phyloP scores from a whole-genome alignment of 805 yeast species.

The Kuraishia molischiana region DNA sequence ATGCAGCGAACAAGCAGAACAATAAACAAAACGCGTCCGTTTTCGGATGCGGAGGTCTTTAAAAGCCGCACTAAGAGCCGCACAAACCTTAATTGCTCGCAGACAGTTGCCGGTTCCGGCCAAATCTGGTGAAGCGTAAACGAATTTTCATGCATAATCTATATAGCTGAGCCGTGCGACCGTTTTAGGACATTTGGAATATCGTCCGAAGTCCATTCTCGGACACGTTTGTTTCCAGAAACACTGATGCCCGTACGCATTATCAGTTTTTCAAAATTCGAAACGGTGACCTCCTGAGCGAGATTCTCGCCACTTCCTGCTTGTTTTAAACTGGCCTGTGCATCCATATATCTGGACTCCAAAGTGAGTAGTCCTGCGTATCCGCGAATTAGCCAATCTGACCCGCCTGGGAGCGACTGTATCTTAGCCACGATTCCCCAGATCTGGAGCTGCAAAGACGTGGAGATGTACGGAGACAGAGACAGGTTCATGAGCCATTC shows the following conservation, averaged over 20 bases:
- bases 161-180: too few relatives aligned
- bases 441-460: slow-evolving; percentile 29
- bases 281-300: background rate
- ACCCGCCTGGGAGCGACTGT: slow-evolving; percentile 8
- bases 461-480: slow-evolving; percentile 38
- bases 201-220: slow-evolving; percentile 1
- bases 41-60: too few relatives aligned
- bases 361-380: background rate
- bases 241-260: background rate
- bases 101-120: too few relatives aligned
- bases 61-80: too few relatives aligned
- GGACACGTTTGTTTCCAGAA: background rate
- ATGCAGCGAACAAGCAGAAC: too few relatives aligned
- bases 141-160: too few relatives aligned
- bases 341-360: background rate
- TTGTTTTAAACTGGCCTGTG: background rate
- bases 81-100: too few relatives aligned
- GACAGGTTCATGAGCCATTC: slow-evolving; percentile 57
- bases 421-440: slow-evolving; percentile 33
- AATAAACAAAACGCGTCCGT: too few relatives aligned
- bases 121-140: too few relatives aligned
- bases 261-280: background rate
- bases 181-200: background rate
- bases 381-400: slow-evolving; percentile 1
- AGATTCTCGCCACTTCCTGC: background rate